A percentile compares a stretch with the other conserved stretches of the same genome.
These are phyloP conservation scores for Cystofilobasidium macerans DNA, from an alignment of 768 basidiomycete species.

Conservation along the genomic window DNA sequence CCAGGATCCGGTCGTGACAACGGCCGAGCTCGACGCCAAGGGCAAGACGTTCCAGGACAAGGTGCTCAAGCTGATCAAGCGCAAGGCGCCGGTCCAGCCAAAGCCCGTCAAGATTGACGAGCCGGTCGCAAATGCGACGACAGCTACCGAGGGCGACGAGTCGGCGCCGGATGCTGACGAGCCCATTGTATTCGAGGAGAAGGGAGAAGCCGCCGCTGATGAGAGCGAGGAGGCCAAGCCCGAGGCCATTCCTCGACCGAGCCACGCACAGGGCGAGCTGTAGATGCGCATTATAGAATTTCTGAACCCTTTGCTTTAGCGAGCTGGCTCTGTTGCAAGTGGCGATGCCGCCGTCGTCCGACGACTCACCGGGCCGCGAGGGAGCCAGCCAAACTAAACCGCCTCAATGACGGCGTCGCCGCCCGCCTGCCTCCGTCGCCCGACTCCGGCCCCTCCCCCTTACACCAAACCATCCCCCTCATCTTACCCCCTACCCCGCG, in stretches of 20 bases:
- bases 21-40: slow-evolving; percentile 70
- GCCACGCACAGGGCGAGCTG: slow-evolving; percentile 13
- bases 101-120: slow-evolving; percentile 24
- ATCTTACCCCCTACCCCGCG: too few species aligned
- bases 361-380: too few species aligned
- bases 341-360: too few species aligned
- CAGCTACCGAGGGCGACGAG: slow-evolving; percentile 17
- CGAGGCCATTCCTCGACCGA: too few species aligned
- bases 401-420: too few species aligned
- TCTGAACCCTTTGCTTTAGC: too few species aligned
- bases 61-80: slow-evolving; percentile 31
- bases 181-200: slow-evolving; percentile 19
- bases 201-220: slow-evolving; percentile 6
- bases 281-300: neutral
- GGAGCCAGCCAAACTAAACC: too few species aligned
- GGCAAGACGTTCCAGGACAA: slow-evolving; percentile 69
- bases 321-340: too few species aligned
- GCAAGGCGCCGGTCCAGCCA: slow-evolving; percentile 25
- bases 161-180: neutral
- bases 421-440: too few species aligned
- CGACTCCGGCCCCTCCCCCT: too few species aligned
- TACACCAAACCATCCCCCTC: too few species aligned
- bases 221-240: neutral
- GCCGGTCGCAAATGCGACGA: slow-evolving; percentile 27
- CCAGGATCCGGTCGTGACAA: slow-evolving; percentile 76